Evolutionary conservation across 2,329 filamentous ascomycete genomes (phyloP).

Genomic region (Penicillium olsonii): DNA sequence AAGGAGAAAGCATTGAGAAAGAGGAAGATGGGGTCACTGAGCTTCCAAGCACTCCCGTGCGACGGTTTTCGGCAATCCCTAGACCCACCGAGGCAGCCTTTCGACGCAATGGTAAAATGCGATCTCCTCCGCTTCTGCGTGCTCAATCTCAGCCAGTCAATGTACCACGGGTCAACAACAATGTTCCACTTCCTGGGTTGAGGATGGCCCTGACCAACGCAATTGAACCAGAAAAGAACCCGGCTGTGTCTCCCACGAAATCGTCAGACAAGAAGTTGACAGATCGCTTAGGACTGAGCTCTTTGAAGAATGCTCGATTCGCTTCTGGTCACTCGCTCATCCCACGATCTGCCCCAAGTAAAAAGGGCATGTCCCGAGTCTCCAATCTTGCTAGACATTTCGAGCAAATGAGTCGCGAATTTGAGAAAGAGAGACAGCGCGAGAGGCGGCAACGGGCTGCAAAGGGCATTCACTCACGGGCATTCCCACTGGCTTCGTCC

Average conservation of each 20-base stretch:
- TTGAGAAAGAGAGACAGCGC: conserved; percentile 87
- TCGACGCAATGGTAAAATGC: conserved; percentile 39
- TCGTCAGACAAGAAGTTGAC: conserved; percentile 72
- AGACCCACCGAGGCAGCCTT: conserved; percentile 39
- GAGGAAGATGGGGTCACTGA: conserved; percentile 12
- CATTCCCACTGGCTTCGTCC: conserved; percentile 87
- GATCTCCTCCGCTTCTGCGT: conserved; percentile 51
- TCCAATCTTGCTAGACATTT: conserved; percentile 94
- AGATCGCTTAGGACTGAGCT: conserved; percentile 67
- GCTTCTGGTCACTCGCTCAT: conserved; percentile 69
- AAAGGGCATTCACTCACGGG: conserved; percentile 72
- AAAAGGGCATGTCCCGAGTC: conserved; percentile 74
- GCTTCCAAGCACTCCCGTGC: conserved; percentile 27
- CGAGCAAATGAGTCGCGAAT: conserved; percentile 93
- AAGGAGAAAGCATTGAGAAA: conserved; percentile 10
- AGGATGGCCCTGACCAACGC: conserved; percentile 26
- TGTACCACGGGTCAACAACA: conserved; percentile 28
- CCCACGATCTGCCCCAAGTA: conserved; percentile 75
- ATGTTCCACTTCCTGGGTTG: conserved; percentile 20
- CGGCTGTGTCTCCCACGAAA: conserved; percentile 31
- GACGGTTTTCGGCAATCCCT: conserved; percentile 42
- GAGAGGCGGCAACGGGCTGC: conserved; percentile 80
- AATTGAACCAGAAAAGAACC: conserved; percentile 22
- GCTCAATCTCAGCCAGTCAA: conserved; percentile 54
- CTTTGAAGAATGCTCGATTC: conserved; percentile 61